These are phyloP conservation scores for Fagopyrum homotropicum DNA, from an alignment of 148 eudicot species.

Conservation along the genomic window DNA sequence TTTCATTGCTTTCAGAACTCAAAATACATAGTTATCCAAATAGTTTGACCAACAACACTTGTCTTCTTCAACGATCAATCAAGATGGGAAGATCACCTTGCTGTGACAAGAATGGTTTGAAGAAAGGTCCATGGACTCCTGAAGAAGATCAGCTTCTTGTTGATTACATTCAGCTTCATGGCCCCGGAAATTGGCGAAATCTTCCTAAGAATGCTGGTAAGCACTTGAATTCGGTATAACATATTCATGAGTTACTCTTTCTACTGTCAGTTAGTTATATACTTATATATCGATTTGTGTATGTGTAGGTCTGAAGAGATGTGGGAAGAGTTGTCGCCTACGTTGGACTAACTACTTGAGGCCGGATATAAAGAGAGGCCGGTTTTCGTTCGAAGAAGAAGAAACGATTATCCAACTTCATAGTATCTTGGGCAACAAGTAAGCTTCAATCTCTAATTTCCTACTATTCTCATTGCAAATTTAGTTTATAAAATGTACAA, in stretches of 20 bases:
- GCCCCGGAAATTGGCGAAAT: slow-evolving; percentile 92
- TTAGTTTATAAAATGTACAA: too few species aligned
- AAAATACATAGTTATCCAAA: too few species aligned
- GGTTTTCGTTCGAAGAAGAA: slow-evolving; percentile 88
- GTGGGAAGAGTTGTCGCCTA: slow-evolving; percentile 94
- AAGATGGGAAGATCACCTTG: slow-evolving; percentile 93
- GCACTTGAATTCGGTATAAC: background rate
- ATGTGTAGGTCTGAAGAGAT: slow-evolving; percentile 71
- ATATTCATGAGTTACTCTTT: background rate
- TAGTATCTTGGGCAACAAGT: slow-evolving; percentile 92
- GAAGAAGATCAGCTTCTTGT: slow-evolving; percentile 86
- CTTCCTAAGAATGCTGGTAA: slow-evolving; percentile 96
- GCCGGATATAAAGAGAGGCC: slow-evolving; percentile 92
- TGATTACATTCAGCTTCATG: slow-evolving; percentile 72
- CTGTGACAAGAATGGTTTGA: slow-evolving; percentile 87
- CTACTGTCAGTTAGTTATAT: background rate
- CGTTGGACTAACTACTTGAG: slow-evolving; percentile 94
- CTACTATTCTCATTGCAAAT: background rate
- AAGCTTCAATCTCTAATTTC: slow-evolving; percentile 17
- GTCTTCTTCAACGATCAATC: background rate
- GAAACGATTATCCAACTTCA: slow-evolving; percentile 90
- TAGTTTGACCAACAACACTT: background rate
- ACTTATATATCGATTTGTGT: background rate
- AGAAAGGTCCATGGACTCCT: slow-evolving; percentile 95
- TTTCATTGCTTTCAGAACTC: too few species aligned